These are phyloP conservation scores for Tephrocybe sp. DNA, from an alignment of 768 basidiomycete species.

Conservation along the genomic window DNA sequence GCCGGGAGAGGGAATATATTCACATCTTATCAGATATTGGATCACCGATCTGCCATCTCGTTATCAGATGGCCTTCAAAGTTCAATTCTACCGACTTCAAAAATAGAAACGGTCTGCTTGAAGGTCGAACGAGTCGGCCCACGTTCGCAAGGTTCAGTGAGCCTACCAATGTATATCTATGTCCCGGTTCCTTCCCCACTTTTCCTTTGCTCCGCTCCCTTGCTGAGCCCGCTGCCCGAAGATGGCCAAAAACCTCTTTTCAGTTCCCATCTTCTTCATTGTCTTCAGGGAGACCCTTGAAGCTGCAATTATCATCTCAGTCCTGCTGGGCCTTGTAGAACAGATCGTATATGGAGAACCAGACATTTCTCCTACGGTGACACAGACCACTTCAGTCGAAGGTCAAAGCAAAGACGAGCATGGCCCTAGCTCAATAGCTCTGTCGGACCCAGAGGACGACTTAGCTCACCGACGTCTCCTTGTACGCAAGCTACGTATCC, in stretches of 20 bases:
- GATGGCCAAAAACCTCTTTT: conserved; percentile 80
- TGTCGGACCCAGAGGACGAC: conserved; percentile 25
- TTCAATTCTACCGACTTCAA: background rate
- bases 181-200: background rate
- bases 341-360: conserved; percentile 62
- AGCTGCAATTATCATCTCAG: conserved; percentile 89
- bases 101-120: background rate
- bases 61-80: conserved; percentile 24
- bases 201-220: conserved; percentile 3
- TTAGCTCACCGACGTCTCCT: conserved; percentile 39
- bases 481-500: conserved; percentile 68
- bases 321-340: conserved; percentile 88
- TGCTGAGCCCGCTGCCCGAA: conserved; percentile 10
- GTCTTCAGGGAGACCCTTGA: conserved; percentile 94
- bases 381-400: conserved; percentile 15
- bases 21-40: conserved; percentile 38
- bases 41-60: conserved; percentile 23
- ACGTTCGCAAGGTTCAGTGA: background rate
- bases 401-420: conserved; percentile 26
- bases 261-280: conserved; percentile 94
- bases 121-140: background rate
- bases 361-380: conserved; percentile 13
- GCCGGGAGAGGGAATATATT: background rate
- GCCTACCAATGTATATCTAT: background rate
- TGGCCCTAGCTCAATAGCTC: conserved; percentile 20